Base-by-base conservation (phyloP, 805 yeast species). In the Spathaspora sp. region DNA sequence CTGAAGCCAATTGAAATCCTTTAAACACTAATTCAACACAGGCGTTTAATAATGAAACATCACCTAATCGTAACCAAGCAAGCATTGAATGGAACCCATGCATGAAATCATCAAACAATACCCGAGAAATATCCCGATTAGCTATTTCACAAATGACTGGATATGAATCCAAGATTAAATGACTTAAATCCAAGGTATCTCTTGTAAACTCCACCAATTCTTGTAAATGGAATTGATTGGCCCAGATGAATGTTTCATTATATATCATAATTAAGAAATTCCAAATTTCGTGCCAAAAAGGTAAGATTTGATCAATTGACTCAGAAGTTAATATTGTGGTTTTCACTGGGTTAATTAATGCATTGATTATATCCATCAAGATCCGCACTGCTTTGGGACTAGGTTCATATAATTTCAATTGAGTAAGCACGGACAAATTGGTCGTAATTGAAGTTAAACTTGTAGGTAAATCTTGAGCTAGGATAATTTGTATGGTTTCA, bases 41-140 rank as follows among this genome's bases (percentile, higher is more conserved):
- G 1, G 89, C 79, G 23, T 77, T 78, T 44, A 89, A 70, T 45
- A 93, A 72, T 2, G 90, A 87, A 6, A 80, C 73, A 66, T 92
- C 97, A 53, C 93, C 89, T 46, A 93, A 72, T 53, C 94, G 77
- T 28, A 93, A 73, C 96, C 97, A 88, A 40, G 83, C 85, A 32
- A 89, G 76, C 75, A 89, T 83, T 49, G 83, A 75, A 12, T 77
- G 77, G 53, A 92, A 81, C 0, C 94, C 81, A n/a, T 73, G 69
- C 62, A 87, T 74, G 32, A 87, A 77, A 23, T 76, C 76, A 9
- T 70, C 64, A 51, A 86, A 77, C n/a, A 87, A 54, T 3, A 60
- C 44, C 26, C 51, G 49, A 26, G 55, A 42, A 12, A 29, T 40
- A 23, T 52, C 52, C 32, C 48, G 48, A 3, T 51, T 26, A n/a